Evolutionary conservation across 148 eudicot genomes (phyloP).

Genomic region (Vaccinium macrocarpon): DNA sequence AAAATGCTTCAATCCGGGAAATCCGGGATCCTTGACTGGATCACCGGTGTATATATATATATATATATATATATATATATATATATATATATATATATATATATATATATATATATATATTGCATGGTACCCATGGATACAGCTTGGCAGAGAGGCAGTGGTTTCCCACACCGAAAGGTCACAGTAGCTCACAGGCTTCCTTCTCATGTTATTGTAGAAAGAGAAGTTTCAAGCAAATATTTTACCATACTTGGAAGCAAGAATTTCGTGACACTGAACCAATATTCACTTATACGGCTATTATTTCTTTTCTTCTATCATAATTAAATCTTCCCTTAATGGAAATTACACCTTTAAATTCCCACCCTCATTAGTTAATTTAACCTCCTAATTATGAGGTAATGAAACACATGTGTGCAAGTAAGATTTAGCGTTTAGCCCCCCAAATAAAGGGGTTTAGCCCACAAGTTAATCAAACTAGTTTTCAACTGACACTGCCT

Average conservation of each 20-base stretch:
- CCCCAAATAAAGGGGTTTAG: neutral
- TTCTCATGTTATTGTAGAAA: neutral
- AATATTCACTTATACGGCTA: neutral
- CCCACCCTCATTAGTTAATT: neutral
- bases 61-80: no score
- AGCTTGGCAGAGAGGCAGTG: neutral
- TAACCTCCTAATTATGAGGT: neutral
- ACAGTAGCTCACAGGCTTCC: slow-evolving; percentile 14
- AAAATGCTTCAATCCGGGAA: no score
- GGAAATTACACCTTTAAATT: neutral
- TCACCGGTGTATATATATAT: no score
- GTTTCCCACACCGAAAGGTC: slow-evolving; percentile 22
- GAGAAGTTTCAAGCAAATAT: slow-evolving; percentile 12
- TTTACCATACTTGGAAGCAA: slow-evolving; percentile 17
- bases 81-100: no score
- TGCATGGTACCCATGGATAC: slow-evolving; percentile 8
- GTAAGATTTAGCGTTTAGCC: no score
- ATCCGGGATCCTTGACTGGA: no score
- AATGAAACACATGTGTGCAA: neutral
- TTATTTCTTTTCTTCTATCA: slow-evolving; percentile 8
- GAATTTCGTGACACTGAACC: slow-evolving; percentile 32
- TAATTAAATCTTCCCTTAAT: neutral
- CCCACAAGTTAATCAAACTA: neutral
- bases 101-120: no score
- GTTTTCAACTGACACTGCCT: neutral